Conservation (phyloP, 345 rosid species). For the Erysimum cheiranthoides region DNA sequence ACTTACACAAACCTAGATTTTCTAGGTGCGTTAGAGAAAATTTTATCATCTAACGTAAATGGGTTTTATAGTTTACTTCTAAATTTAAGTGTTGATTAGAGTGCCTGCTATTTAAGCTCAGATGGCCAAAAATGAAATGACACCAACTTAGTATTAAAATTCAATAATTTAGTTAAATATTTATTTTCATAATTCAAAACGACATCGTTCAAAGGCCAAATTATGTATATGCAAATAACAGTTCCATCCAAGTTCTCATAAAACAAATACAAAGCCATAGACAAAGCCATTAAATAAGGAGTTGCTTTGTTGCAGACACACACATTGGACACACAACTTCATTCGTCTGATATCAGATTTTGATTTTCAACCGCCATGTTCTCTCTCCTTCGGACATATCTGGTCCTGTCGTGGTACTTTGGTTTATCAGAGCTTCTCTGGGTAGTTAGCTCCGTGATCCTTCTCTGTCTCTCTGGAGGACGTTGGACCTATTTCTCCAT, state of each 20-base stretch:
- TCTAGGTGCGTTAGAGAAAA: too few species aligned
- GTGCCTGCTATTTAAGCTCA: too few species aligned
- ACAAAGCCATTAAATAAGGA: constrained; percentile 14
- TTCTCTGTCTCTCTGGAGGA: constrained; percentile 88
- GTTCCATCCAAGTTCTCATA: constrained; percentile 5
- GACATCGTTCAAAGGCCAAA: not conserved
- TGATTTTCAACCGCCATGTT: constrained; percentile 52
- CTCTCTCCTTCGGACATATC: constrained; percentile 82
- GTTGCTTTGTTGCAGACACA: constrained; percentile 5
- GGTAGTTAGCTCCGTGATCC: constrained; percentile 84
- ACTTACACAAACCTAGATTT: too few species aligned
- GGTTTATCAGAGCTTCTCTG: constrained; percentile 86
- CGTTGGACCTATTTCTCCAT: constrained; percentile 93
- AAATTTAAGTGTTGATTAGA: too few species aligned
- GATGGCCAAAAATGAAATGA: too few species aligned
- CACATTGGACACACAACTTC: not conserved
- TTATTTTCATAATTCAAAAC: not conserved
- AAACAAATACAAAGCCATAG: too few species aligned
- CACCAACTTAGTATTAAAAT: too few species aligned
- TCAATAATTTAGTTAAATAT: not conserved
- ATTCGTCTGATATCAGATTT: not conserved
- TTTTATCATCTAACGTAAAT: too few species aligned
- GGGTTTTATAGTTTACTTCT: too few species aligned
- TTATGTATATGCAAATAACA: constrained; percentile 1
- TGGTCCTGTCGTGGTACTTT: constrained; percentile 88